Evolutionary conservation across 1,284 basidiomycete genomes (phyloP), one percentile per base, ranked within the genome.

Genomic region (Irpex rosettiformis): DNA sequence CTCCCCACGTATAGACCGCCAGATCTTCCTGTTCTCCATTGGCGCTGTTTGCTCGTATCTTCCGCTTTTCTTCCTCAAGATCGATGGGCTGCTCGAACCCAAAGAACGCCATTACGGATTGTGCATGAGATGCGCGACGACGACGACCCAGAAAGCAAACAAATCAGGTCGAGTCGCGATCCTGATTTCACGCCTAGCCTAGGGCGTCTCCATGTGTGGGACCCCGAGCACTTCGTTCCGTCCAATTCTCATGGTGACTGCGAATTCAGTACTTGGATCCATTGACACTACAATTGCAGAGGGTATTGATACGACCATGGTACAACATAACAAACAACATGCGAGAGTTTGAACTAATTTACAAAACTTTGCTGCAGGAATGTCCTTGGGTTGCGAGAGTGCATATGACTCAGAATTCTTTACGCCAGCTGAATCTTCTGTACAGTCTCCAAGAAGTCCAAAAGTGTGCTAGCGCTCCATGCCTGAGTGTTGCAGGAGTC

Each of bases 401-500:
- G 22, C n/a, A 11, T 40, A 40, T 40, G 33, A 40, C n/a, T 40
- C 33, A 40, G 33, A 7, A 40, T 3, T 13, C 13, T 47, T 51
- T 18, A 29, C 22, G 48, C 27, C 27, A 18, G 18, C 24, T 47
- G 21, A 25, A 73, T 21, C 62, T 75, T 75, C 64, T 88, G 85
- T 60, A 91, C 90, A 56, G 82, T 83, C 65, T 94, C 85, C 55
- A 96, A 74, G 71, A 94, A 91, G 75, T 96, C 94, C 27, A 96
- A 78, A 65, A 96, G 72, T 22, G 92, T 94, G 71, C 91, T 93
- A 37, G 91, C 83, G 69, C 89, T 93, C 94, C 94, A 96, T 4
- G 94, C 95, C 72, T 98, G 95, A 30, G 94, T 94, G 56, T 82
- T 79, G 71, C 95, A 97, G 56, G 93, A 94, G 73, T 98, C 94